Evolutionary conservation across 1,284 basidiomycete species (phyloP).

Genomic region (Moniliella sp.): DNA sequence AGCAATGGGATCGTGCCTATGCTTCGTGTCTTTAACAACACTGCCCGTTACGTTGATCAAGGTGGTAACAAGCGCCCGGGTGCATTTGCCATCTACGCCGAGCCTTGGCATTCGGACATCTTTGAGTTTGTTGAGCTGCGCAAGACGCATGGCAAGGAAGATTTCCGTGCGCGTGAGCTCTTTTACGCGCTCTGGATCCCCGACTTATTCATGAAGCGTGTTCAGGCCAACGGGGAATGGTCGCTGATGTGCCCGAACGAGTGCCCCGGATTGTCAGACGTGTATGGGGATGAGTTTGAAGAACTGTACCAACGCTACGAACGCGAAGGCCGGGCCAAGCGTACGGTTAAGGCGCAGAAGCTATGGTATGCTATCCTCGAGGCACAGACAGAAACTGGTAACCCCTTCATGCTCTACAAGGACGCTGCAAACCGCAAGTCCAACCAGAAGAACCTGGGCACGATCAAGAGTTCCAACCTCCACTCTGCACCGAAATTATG

Average conservation of each 20-base stretch:
- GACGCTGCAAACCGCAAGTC: slow-evolving; percentile 36
- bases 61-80: slow-evolving; percentile 98
- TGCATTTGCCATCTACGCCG: slow-evolving; percentile 89
- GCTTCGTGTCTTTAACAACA: slow-evolving; percentile 94
- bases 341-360: slow-evolving; percentile 81
- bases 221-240: slow-evolving; percentile 56
- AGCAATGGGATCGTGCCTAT: slow-evolving; percentile 98
- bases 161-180: slow-evolving; percentile 81
- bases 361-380: slow-evolving; percentile 95
- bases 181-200: slow-evolving; percentile 98
- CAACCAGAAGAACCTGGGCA: slow-evolving; percentile 94
- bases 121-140: slow-evolving; percentile 94
- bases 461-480: slow-evolving; percentile 98
- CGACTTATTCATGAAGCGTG: slow-evolving; percentile 53
- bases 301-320: slow-evolving; percentile 74
- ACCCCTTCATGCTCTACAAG: slow-evolving; percentile 97
- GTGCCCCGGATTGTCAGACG: slow-evolving; percentile 70
- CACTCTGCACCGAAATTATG: slow-evolving; percentile 96
- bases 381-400: slow-evolving; percentile 91
- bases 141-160: slow-evolving; percentile 98
- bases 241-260: slow-evolving; percentile 94
- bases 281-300: slow-evolving; percentile 78
- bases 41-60: slow-evolving; percentile 95
- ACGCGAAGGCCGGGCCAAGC: slow-evolving; percentile 64
- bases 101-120: slow-evolving; percentile 92